Percentiles rank a stretch among this genome's conserved stretches.
phyloP scores from a whole-genome alignment of 164 flowering plant species.

The Macadamia tetraphylla region DNA sequence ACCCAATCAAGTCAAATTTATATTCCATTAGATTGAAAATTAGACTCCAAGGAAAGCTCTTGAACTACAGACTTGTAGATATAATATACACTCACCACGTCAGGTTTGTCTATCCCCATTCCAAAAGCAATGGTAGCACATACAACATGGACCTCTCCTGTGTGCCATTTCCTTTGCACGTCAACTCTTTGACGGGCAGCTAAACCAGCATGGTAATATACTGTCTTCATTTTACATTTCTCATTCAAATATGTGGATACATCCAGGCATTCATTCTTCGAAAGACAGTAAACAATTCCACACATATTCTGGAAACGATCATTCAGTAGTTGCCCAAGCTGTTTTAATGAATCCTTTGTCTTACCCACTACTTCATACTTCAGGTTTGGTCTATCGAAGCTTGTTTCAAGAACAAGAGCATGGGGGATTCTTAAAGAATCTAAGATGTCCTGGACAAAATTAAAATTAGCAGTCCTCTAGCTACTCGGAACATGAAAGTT shows the following conservation, averaged over 20 bases:
- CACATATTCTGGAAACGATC: conserved; percentile 57
- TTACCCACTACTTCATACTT: conserved; percentile 84
- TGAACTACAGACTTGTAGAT: conserved; percentile 8
- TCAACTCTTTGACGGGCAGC: conserved; percentile 66
- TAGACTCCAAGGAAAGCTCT: neutral
- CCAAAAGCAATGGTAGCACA: conserved; percentile 99
- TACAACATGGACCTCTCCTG: conserved; percentile 77
- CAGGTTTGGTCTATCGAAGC: conserved; percentile 96
- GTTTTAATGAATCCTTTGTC: conserved; percentile 73
- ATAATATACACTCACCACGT: conserved; percentile 64
- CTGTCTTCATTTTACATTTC: conserved; percentile 72
- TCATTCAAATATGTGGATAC: conserved; percentile 68
- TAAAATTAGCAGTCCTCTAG: conserved; percentile 1
- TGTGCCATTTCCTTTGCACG: conserved; percentile 84
- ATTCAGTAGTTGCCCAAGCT: conserved; percentile 65
- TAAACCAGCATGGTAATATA: conserved; percentile 92
- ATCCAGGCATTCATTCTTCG: conserved; percentile 84
- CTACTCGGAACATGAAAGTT: neutral
- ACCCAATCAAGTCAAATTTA: neutral
- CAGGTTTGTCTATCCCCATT: conserved; percentile 98
- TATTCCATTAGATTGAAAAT: neutral
- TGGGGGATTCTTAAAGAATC: conserved; percentile 67
- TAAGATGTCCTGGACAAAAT: conserved; percentile 66
- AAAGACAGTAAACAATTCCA: conserved; percentile 95
- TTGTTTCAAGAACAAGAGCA: conserved; percentile 82